Conservation (phyloP, 1,139 yeast species). For the Yamadazyma diddensiae region DNA sequence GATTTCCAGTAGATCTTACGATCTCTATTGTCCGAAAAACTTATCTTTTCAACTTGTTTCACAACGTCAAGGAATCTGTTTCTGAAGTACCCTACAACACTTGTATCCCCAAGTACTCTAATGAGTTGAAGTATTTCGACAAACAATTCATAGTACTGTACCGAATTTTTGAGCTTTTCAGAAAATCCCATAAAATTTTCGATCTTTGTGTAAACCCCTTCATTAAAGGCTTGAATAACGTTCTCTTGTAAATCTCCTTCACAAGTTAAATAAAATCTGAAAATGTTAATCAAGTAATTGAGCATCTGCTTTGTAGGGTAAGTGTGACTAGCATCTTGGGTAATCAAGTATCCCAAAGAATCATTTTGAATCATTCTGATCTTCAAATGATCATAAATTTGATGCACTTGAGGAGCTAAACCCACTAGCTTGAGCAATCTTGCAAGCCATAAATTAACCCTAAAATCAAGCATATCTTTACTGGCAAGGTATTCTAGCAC, state of each 20-base stretch:
- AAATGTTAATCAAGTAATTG: constrained; percentile 27
- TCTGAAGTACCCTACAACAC: constrained; percentile 28
- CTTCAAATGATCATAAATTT: constrained; percentile 52
- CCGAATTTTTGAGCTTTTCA: constrained; percentile 35
- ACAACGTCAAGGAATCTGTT: constrained; percentile 9
- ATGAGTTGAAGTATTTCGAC: constrained; percentile 34
- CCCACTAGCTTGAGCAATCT: constrained; percentile 49
- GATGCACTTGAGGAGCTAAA: constrained; percentile 53
- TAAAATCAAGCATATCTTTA: constrained; percentile 63
- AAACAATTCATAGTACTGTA: constrained; percentile 31
- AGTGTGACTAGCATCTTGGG: constrained; percentile 32
- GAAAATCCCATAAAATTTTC: constrained; percentile 58
- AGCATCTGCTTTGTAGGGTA: constrained; percentile 27
- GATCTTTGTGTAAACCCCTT: constrained; percentile 57
- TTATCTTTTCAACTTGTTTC: constrained; percentile 11
- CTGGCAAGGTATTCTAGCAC: constrained; percentile 47
- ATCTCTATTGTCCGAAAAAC: constrained; percentile 48
- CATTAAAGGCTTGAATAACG: constrained; percentile 49
- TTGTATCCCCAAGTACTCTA: constrained; percentile 35
- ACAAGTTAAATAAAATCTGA: constrained; percentile 50
- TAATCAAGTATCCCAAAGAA: constrained; percentile 56
- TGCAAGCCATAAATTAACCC: constrained; percentile 67
- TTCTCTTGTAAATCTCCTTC: constrained; percentile 49
- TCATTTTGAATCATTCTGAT: constrained; percentile 81
- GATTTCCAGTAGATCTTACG: constrained; percentile 44